These are phyloP conservation scores for Eucalyptus sp. DNA, from an alignment of 345 rosid species.

Conservation along the genomic window DNA sequence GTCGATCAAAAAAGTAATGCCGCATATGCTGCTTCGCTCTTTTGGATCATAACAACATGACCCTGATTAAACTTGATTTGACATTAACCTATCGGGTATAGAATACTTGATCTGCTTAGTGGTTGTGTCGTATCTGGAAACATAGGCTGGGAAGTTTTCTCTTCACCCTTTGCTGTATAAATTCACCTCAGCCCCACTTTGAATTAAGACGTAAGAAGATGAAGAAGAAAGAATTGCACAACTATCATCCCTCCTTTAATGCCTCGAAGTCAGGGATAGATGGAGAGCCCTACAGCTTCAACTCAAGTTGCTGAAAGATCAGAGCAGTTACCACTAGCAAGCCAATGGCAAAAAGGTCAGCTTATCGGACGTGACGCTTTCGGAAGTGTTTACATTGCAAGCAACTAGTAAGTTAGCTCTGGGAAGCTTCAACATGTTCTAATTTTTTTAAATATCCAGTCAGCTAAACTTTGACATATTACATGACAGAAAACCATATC, in stretches of 20 bases:
- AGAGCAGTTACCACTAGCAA: too few relatives aligned
- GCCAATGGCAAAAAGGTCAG: constrained; percentile 51
- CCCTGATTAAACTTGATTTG: not conserved
- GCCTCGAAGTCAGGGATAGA: not conserved
- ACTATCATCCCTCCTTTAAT: fast-evolving
- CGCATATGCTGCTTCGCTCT: not conserved
- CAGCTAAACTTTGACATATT: not conserved
- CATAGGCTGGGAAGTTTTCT: not conserved
- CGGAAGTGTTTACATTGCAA: constrained; percentile 63
- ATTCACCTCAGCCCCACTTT: not conserved
- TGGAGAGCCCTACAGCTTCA: not conserved
- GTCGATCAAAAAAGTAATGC: not conserved
- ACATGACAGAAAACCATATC: not conserved
- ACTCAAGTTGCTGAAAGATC: not conserved
- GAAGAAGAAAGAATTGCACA: not conserved
- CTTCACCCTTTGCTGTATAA: not conserved
- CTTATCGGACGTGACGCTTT: constrained; percentile 62
- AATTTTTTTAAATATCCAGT: not conserved
- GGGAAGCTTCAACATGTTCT: not conserved
- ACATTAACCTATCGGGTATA: not conserved
- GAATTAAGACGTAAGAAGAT: not conserved
- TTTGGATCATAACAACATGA: not conserved
- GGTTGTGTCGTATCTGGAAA: too few relatives aligned
- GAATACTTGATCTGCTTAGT: not conserved
- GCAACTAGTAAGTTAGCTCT: constrained; percentile 31